These are phyloP conservation scores for Chionographis japonica DNA, from an alignment of 106 monocot genomes.

Conservation along the genomic window DNA sequence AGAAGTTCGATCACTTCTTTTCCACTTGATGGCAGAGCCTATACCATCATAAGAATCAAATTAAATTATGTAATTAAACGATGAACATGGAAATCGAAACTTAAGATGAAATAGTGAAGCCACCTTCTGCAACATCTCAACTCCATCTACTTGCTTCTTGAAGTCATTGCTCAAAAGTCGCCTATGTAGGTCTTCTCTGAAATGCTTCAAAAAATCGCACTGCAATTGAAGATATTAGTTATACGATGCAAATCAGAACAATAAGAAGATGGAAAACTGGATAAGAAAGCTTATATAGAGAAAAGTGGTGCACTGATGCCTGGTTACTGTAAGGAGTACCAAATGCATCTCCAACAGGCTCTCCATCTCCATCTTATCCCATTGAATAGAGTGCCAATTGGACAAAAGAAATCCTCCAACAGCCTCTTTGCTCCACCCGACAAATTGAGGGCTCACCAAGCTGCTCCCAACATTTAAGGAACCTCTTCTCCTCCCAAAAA, in stretches of 20 bases:
- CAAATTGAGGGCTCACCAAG: no score
- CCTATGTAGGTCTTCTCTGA: constrained; percentile 88
- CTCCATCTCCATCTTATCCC: no score
- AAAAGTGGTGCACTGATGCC: no score
- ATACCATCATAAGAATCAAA: constrained; percentile 7
- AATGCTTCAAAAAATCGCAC: constrained; percentile 77
- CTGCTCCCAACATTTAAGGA: no score
- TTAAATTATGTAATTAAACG: not conserved
- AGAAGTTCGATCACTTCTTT: constrained; percentile 92
- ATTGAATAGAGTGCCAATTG: no score
- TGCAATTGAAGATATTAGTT: constrained; percentile 18
- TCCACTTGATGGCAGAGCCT: constrained; percentile 72
- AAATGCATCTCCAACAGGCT: no score
- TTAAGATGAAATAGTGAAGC: not conserved
- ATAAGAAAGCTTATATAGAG: no score
- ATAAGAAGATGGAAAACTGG: not conserved
- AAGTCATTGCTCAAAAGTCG: constrained; percentile 86
- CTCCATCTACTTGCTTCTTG: constrained; percentile 98
- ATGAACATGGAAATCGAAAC: no score
- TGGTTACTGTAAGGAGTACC: no score
- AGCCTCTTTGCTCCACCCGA: no score
- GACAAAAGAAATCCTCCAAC: no score
- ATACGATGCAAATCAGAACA: not conserved
- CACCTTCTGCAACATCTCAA: constrained; percentile 96
- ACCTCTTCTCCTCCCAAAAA: no score